Evolutionary conservation across 768 basidiomycete genomes (phyloP), one percentile per base, ranked within the genome.

Genomic region (Russula emetica): DNA sequence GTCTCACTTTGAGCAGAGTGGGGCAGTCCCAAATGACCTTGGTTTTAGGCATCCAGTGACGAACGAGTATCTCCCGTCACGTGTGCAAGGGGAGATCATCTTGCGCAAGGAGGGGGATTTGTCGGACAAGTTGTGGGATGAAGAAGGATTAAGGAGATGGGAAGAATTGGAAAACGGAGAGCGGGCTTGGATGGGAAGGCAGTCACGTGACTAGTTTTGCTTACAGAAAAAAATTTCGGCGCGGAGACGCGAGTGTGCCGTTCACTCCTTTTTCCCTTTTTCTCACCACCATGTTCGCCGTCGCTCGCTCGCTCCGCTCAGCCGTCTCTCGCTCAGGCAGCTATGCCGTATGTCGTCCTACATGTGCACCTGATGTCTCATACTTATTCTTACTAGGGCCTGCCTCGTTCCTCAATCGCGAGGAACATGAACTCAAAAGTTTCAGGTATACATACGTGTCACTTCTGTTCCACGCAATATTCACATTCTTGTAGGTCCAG

Each of bases 381-480:
- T 70, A 34, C 60, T 63, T 63, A 70, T 59, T 54, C 58, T 66
- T 34, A 60, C 11, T 62, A 89, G 87, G 82, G 81, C 70, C 76
- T 87, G 72, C 83, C 86, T 69, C 87, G 88, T 70, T 83, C 85
- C 66, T 78, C 82, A 76, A 85, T 93, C 75, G 90, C 90, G 71
- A 86, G 94, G 76, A 92, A 88, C 80, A 94, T 95, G 92, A 94
- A 94, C 81, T 85, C 89, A 69, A 97, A 96, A 84, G 90, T 96
- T 76, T 85, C 82, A 67, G 94, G 90, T 90, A 66, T 47, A 85
- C 74, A 22, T 57, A 45, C 45, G 49, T 38, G 59, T 49, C 30
- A 18, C 26, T 13, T 40, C 60, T 55, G 28, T 18, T 42, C 56
- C 36, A 49, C 5, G 34, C 7, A 40, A 54, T 56, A 18, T 52